A percentile compares a stretch with the other conserved stretches of the same genome.
Evolutionary conservation across 1,139 yeast species (phyloP).

Genomic region (Yueomyces sp.): DNA sequence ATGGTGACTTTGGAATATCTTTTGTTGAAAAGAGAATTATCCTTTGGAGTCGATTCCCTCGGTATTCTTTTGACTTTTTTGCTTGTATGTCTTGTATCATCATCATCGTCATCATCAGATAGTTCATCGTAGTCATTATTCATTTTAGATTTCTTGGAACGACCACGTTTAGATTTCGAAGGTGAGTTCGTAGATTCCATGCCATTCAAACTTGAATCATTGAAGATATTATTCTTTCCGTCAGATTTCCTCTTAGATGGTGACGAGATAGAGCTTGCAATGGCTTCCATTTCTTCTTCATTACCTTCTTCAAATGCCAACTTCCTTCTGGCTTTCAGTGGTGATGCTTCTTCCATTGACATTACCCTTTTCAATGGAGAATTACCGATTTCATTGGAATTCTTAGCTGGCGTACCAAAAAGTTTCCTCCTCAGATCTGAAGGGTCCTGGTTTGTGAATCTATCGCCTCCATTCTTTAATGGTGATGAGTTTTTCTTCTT

Average conservation of each 20-base stretch:
- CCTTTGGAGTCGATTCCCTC: constrained; percentile 3
- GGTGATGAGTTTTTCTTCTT: constrained; percentile 9
- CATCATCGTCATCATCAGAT: background rate
- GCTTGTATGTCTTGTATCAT: background rate
- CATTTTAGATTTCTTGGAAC: background rate
- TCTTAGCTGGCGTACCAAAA: constrained; percentile 19
- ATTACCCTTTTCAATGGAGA: constrained; percentile 3
- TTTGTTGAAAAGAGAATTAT: constrained; percentile 10
- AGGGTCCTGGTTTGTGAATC: constrained; percentile 20
- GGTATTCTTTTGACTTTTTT: constrained; percentile 9
- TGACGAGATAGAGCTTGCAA: constrained; percentile 2
- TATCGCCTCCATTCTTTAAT: constrained; percentile 9
- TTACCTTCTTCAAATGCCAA: constrained; percentile 24
- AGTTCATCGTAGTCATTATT: background rate
- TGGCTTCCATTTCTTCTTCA: constrained; percentile 8
- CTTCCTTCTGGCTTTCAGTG: constrained; percentile 16
- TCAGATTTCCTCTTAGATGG: constrained; percentile 3
- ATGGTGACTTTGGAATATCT: constrained; percentile 26
- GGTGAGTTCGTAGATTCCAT: background rate
- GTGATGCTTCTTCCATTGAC: constrained; percentile 1
- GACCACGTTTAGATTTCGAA: background rate
- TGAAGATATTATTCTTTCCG: background rate
- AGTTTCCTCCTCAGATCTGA: constrained; percentile 15
- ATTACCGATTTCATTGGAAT: background rate
- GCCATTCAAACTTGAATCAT: background rate